Evolutionary conservation across 306 rosid species (phyloP), one percentile per base, ranked within the genome.

Genomic region (Oemleria cerasiformis): DNA sequence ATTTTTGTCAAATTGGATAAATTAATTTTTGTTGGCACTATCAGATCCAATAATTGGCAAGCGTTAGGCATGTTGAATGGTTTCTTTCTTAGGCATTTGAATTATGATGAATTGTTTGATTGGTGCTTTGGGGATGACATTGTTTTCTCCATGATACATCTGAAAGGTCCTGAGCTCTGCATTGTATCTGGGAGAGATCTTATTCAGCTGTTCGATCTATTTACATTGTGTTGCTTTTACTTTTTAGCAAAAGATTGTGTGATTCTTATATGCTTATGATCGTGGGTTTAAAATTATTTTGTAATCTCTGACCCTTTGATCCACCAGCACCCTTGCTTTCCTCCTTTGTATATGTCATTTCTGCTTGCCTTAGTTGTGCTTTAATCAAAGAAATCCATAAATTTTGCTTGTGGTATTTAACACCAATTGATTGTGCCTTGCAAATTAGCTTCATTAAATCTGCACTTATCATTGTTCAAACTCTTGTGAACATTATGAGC

Each of bases 121-220:
- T 49, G 41, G 48, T 67, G 7, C 34, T 38, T 38, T 17, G 34
- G 48, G 67, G 41, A 40, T 6, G 10, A 19, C 63, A 58, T 30
- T 58, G 42, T 58, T 19, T 15, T 34, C 25, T 34, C 11, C 15
- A 7, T 30, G 30, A 30, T 40, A 30, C 19, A 13, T 14, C 16
- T 42, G 19, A 39, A 49, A 68, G 20, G 17, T 66, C 41, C 23
- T 70, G 41, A 23, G 41, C 54, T 44, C 38, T 72, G 61, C 60
- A n/a, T 71, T 41, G 15, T 9, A 40, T 23, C 8, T 53, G 53
- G 54, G 17, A 63, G 58, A 64, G 64, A 73, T 73, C 30, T 23
- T 50, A 17, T 58, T 72, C 21, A 25, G 68, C 16, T 72, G 8
- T 13, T 59, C 11, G 21, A 50, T 68, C 25, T 68, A 21, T 45